Base-by-base conservation (phyloP, 2,329 filamentous ascomycete genomes). In the Colletotrichum chrysophilum region DNA sequence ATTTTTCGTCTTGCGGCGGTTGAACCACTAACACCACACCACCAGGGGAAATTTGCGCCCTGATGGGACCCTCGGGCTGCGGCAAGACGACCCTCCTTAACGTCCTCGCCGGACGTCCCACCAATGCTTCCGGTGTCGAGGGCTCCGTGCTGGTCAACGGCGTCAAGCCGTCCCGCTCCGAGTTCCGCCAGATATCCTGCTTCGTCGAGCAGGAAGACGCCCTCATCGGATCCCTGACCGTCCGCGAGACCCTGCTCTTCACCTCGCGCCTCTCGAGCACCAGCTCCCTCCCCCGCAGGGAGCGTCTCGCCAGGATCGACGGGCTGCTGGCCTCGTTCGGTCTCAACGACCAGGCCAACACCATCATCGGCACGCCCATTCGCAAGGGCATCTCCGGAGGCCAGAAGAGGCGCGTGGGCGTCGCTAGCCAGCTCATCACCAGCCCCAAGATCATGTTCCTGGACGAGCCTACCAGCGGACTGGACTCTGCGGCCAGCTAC, bases 151-250 rank as follows among this genome's bases (percentile, higher is more conserved):
- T 90, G 71, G 88, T 95, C 78, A 96, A 97, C 82, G 94, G 94
- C 34, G 82, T 81, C 3, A 80, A 84, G 5, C 85, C 92, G 5
- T 88, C 91, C 2, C 84, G 87, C 9, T 82, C 87, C 9, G 86
- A 86, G 0, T 93, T 96, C 78, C 91, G 91, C 21, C 88, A 90
- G 64, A 88, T 96, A 66, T 93, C 91, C 70, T 92, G 92, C 62
- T 97, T 96, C 81, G 95, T 97, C 26, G 95, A 98, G 86, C 95
- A 98, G 83, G 95, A 97, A 78, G 95, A 98, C 86, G 93, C 94
- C 1, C 88, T 97, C 14, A 94, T 96, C 66, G 95, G 95, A 6
- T 93, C 93, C 1, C 87, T 97, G 78, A 97, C 95, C 0, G 94
- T 96, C 10, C 88, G 90, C 32, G 95, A 97, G 86, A 97, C 95